Conservation (phyloP, 2,329 filamentous ascomycete genomes). For the Harringtonia aguacate region DNA sequence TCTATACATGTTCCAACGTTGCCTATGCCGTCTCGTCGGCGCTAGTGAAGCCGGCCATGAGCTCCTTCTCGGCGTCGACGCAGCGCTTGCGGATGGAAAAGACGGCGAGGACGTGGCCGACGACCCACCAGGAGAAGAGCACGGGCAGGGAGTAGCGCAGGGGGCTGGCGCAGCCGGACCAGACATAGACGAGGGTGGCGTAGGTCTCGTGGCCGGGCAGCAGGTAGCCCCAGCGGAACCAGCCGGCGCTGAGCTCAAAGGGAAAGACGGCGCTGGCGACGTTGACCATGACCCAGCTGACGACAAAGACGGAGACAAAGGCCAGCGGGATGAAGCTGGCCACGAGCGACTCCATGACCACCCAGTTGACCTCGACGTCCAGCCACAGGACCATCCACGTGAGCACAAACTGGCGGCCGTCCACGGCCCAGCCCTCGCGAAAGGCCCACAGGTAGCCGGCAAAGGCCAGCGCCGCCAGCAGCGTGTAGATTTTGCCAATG, state of each 20-base stretch:
- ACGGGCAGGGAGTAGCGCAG: slow-evolving; percentile 28
- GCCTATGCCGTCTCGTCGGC: too few relatives aligned
- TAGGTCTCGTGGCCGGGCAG: slow-evolving; percentile 29
- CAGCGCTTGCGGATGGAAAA: too few relatives aligned
- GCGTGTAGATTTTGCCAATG: slow-evolving; percentile 19
- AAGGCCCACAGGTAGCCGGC: slow-evolving; percentile 34
- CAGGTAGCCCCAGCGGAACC: slow-evolving; percentile 26
- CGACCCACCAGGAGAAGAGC: slow-evolving; percentile 27
- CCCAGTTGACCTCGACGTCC: slow-evolving; percentile 9
- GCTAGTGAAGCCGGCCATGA: too few relatives aligned
- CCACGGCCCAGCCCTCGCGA: slow-evolving; percentile 27
- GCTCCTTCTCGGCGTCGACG: too few relatives aligned
- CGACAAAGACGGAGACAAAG: neutral
- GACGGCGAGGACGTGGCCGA: slow-evolving; percentile 4
- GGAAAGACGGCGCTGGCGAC: slow-evolving; percentile 29
- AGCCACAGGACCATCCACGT: slow-evolving; percentile 25
- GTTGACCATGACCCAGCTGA: slow-evolving; percentile 33
- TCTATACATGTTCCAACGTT: too few relatives aligned
- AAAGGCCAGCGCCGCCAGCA: slow-evolving; percentile 25
- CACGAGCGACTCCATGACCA: slow-evolving; percentile 1
- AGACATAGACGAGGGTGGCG: slow-evolving; percentile 28
- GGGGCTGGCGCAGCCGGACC: slow-evolving; percentile 29
- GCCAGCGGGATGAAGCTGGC: slow-evolving; percentile 1
- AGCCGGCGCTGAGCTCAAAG: slow-evolving; percentile 28
- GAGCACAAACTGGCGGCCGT: slow-evolving; percentile 16